phyloP scores from a whole-genome alignment of 306 rosid genomes.

The Astragalus membranaceus region DNA sequence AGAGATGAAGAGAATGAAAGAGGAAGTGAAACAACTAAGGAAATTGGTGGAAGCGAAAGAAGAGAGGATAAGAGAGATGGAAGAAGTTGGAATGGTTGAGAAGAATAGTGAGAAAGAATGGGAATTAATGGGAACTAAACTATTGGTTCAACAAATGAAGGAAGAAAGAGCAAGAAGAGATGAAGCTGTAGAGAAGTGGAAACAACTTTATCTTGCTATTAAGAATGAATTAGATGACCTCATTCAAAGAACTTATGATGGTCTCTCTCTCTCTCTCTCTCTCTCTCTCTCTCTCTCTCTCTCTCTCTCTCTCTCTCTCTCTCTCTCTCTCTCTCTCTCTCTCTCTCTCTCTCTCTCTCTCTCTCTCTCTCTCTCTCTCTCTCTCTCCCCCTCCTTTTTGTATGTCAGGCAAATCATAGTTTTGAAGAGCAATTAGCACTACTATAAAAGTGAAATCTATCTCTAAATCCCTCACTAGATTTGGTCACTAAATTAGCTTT shows the following conservation, averaged over 20 bases:
- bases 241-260: conserved; percentile 73
- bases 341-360: no score
- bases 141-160: conserved; percentile 60
- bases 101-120: conserved; percentile 35
- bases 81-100: conserved; percentile 8
- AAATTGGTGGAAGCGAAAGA: conserved; percentile 58
- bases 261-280: conserved; percentile 2
- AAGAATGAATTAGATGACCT: conserved; percentile 90
- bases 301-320: no score
- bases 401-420: neutral
- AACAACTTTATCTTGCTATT: conserved; percentile 84
- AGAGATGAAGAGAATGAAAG: conserved; percentile 67
- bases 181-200: conserved; percentile 90
- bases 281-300: no score
- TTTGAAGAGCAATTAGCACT: neutral
- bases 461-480: no score
- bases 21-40: conserved; percentile 64
- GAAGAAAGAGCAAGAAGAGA: conserved; percentile 74
- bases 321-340: no score
- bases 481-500: no score
- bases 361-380: no score
- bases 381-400: no score
- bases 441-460: no score
- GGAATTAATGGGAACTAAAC: conserved; percentile 42
- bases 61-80: conserved; percentile 41